phyloP scores from a whole-genome alignment of 164 flowering plant genomes.

The Vitis cinerea region DNA sequence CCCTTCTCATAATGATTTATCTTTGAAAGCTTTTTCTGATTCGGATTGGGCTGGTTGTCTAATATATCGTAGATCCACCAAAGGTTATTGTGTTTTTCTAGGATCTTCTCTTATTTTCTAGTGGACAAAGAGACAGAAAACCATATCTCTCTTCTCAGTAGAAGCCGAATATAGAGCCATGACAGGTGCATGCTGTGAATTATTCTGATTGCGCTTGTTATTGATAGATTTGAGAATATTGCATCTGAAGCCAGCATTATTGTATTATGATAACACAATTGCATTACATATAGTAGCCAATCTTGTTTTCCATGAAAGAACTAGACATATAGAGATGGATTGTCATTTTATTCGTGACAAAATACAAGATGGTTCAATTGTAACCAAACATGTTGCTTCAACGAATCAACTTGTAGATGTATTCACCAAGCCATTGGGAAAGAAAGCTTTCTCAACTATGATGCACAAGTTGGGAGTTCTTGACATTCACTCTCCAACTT shows the following conservation, averaged over 20 bases:
- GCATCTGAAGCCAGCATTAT: not conserved
- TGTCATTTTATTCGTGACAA: too few species aligned
- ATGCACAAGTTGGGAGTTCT: too few species aligned
- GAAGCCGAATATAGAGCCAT: slow-evolving; percentile 20
- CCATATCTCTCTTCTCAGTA: slow-evolving; percentile 9
- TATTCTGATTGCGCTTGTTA: slow-evolving; percentile 2
- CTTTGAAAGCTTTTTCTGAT: not conserved
- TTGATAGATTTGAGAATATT: slow-evolving; percentile 7
- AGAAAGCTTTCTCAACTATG: too few species aligned
- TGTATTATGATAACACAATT: too few species aligned
- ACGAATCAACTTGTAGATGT: too few species aligned
- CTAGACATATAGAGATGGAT: too few species aligned
- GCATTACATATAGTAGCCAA: too few species aligned
- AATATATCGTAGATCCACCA: not conserved
- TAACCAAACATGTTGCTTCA: too few species aligned
- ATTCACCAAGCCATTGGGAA: too few species aligned
- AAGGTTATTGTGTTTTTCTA: not conserved
- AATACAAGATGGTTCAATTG: too few species aligned
- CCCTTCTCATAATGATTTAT: not conserved
- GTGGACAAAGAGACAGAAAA: slow-evolving; percentile 10
- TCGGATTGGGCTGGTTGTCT: slow-evolving; percentile 10
- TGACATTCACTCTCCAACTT: too few species aligned
- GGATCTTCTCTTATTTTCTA: not conserved
- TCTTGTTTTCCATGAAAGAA: too few species aligned
- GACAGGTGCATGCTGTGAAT: slow-evolving; percentile 10